These are phyloP conservation scores for Withania somnifera DNA, from an alignment of 305 asterid species.

Conservation along the genomic window DNA sequence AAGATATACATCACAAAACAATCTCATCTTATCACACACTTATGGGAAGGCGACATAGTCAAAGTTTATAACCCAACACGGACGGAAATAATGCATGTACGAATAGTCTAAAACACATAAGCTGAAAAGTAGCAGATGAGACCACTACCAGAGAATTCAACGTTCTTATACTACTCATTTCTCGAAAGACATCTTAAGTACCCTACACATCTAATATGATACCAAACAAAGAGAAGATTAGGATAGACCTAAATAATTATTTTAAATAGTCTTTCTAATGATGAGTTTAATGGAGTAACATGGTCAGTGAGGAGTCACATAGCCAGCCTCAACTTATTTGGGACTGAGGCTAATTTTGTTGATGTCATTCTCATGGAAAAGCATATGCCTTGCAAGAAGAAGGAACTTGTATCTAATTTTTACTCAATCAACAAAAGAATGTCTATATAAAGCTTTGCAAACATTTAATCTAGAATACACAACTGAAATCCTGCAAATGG, in stretches of 20 bases:
- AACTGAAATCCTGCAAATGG: not conserved
- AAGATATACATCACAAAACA: not conserved
- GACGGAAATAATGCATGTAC: not conserved
- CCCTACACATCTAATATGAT: not conserved
- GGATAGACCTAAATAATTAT: not conserved
- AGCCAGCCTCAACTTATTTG: not conserved
- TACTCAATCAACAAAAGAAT: not conserved
- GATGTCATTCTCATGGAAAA: not conserved
- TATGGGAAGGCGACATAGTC: not conserved
- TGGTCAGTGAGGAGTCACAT: not conserved
- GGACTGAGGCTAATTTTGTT: not conserved
- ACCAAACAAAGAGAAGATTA: not conserved
- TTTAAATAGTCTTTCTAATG: not conserved
- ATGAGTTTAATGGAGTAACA: not conserved
- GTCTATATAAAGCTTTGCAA: not conserved
- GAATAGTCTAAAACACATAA: not conserved
- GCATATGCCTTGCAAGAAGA: not conserved
- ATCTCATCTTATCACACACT: conserved; percentile 6
- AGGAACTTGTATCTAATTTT: not conserved
- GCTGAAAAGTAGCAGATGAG: not conserved
- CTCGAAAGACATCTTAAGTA: not conserved
- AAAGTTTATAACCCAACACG: not conserved
- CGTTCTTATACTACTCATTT: not conserved
- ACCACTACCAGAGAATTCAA: not conserved
- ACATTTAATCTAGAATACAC: not conserved